phyloP scores from a whole-genome alignment of 2,329 filamentous ascomycete genomes.

The Aphanoascus verrucosus region DNA sequence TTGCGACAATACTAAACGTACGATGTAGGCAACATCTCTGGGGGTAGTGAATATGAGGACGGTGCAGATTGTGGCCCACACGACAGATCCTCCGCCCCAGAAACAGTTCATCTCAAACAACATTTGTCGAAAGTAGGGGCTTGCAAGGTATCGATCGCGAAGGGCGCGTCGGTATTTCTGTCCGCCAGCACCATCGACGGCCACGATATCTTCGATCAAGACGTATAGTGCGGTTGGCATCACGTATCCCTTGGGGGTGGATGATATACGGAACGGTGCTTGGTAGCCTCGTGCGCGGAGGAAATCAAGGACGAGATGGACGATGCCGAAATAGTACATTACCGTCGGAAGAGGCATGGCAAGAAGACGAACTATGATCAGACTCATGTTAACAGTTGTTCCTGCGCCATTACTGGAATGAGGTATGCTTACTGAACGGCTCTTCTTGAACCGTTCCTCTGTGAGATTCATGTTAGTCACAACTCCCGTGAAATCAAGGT shows the following conservation, averaged over 20 bases:
- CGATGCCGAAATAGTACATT: slow-evolving; percentile 38
- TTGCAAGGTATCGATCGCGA: slow-evolving; percentile 44
- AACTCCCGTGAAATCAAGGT: not conserved
- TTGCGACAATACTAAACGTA: slow-evolving; percentile 19
- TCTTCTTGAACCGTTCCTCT: slow-evolving; percentile 34
- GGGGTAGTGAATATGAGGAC: slow-evolving; percentile 41
- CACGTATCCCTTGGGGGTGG: slow-evolving; percentile 47
- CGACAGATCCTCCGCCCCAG: slow-evolving; percentile 45
- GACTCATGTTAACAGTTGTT: slow-evolving; percentile 5
- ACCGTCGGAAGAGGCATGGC: slow-evolving; percentile 37
- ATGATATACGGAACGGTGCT: slow-evolving; percentile 54
- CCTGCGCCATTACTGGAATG: not conserved
- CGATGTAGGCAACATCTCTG: slow-evolving; percentile 40
- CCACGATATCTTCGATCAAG: slow-evolving; percentile 56
- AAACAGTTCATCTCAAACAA: slow-evolving; percentile 47
- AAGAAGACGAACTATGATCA: slow-evolving; percentile 31
- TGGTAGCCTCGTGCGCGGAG: slow-evolving; percentile 34
- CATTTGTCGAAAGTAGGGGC: slow-evolving; percentile 45
- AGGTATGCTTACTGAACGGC: slow-evolving; percentile 28
- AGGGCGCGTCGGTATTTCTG: slow-evolving; percentile 44
- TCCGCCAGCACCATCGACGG: slow-evolving; percentile 54
- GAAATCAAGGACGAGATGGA: slow-evolving; percentile 34
- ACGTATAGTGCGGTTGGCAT: slow-evolving; percentile 54
- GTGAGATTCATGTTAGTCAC: not conserved
- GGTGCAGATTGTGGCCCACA: slow-evolving; percentile 39